phyloP scores from a whole-genome alignment of 2,329 filamentous ascomycete genomes.

The Cercospora zeae-maydis region DNA sequence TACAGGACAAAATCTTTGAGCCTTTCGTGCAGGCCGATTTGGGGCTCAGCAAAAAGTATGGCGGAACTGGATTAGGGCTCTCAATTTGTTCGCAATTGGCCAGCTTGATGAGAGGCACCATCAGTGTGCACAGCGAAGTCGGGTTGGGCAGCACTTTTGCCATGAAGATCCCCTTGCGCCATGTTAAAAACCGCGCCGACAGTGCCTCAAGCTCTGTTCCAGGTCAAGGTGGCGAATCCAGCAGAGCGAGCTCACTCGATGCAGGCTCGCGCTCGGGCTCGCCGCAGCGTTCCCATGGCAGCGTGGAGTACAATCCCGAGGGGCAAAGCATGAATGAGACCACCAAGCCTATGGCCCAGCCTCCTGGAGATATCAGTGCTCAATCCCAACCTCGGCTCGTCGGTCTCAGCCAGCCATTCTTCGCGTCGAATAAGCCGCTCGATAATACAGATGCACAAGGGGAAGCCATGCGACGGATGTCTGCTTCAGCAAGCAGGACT shows the following conservation, averaged over 20 bases:
- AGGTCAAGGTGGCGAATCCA: conserved; percentile 22
- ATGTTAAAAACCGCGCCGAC: conserved; percentile 64
- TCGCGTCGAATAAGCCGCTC: conserved; percentile 51
- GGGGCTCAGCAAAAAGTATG: conserved; percentile 82
- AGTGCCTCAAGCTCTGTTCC: conserved; percentile 43
- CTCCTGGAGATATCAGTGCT: conserved; percentile 41
- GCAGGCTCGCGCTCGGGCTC: conserved; percentile 11
- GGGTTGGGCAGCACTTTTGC: conserved; percentile 77
- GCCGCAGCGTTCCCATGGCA: conserved; percentile 14
- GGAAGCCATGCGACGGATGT: conserved; percentile 62
- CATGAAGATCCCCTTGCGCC: conserved; percentile 76
- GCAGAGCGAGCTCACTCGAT: conserved; percentile 20
- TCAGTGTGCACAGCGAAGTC: conserved; percentile 66
- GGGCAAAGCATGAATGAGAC: conserved; percentile 25
- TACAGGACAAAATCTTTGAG: conserved; percentile 83
- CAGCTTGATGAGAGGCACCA: conserved; percentile 74
- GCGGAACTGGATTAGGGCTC: conserved; percentile 80
- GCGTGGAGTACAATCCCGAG: conserved; percentile 19
- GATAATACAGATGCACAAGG: conserved; percentile 59
- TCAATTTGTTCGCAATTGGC: conserved; percentile 88
- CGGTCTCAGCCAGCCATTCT: conserved; percentile 79
- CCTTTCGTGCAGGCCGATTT: conserved; percentile 93
- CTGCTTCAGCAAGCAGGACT: conserved; percentile 55
- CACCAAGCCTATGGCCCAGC: conserved; percentile 16
- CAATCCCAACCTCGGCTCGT: conserved; percentile 74